These are phyloP conservation scores for Fusarium nurragi DNA, from an alignment of 2,329 filamentous ascomycete species.

Conservation along the genomic window DNA sequence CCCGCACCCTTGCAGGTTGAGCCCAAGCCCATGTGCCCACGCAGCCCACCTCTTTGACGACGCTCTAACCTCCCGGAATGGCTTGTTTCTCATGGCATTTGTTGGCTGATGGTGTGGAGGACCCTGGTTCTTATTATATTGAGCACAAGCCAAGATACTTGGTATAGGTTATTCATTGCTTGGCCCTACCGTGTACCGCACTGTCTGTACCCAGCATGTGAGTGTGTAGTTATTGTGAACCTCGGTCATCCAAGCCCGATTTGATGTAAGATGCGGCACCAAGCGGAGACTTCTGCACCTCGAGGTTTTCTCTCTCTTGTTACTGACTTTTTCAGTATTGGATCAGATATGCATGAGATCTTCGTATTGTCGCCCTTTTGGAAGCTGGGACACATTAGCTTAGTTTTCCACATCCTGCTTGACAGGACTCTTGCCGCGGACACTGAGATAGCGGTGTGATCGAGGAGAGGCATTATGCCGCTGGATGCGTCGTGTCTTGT, in stretches of 20 bases:
- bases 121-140: constrained; percentile 15
- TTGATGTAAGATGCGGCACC: constrained; percentile 4
- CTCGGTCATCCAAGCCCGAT: constrained; percentile 4
- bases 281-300: background rate
- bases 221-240: constrained; percentile 26
- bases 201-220: constrained; percentile 14
- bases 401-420: background rate
- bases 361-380: background rate
- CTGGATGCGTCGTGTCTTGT: background rate
- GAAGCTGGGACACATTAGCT: background rate
- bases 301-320: constrained; percentile 1
- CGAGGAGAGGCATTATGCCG: background rate
- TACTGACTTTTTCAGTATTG: background rate
- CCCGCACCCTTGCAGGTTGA: constrained; percentile 35
- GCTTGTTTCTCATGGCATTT: constrained; percentile 20
- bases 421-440: constrained; percentile 6
- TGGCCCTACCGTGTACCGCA: constrained; percentile 15
- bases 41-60: constrained; percentile 13
- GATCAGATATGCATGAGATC: constrained; percentile 6
- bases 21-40: constrained; percentile 39
- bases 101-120: constrained; percentile 29
- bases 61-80: constrained; percentile 14
- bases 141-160: constrained; percentile 3
- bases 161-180: constrained; percentile 14
- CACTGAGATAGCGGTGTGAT: constrained; percentile 22